Base-by-base conservation (phyloP, 371 early-diverging fungal species). In the Syncephalastrum monosporum region DNA sequence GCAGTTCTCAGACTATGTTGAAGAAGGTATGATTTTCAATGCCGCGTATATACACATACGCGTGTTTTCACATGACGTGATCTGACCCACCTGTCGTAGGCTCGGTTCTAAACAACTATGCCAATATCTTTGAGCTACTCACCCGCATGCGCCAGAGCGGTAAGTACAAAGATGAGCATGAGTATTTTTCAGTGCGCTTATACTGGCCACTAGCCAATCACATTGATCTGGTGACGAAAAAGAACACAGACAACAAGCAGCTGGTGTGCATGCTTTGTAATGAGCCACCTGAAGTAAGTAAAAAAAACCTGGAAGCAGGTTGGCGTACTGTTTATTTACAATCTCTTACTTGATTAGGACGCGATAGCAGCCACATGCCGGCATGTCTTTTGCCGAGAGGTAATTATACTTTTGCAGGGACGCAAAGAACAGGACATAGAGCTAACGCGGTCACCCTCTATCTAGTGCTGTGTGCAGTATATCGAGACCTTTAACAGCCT, bases 61-160 rank as follows among this genome's bases (percentile, higher is more conserved):
- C 17, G 10, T 5, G 0, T 2, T 38, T 13, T 1, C 29, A 16
- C 2, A 12, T 55, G 42, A 5, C 33, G n/a, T 49, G 7, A 50
- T 57, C 16, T 52, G n/a, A 23, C 50, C 16, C 16, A 12, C 19
- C 1, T 14, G 8, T 42, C 29, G 21, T 57, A 65, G 65, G 69
- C 13, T 92, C 97, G 1, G 92, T 97, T 2, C 75, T 94, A 47
- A 96, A 94, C 68, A 91, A 97, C 67, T 99, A 97, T 64, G 96
- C 96, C 47, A 89, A 94, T 62, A 95, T 97, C 56, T 90, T 91
- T 67, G 91, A 91, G 66, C 64, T 91, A 41, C 65, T 91, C 42
- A 90, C 84, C 14, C 83, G 83, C 50, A 89, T 90, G 90, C 76
- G 79, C n/a, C 75, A 75, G 56, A 67, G 79, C 41, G 65, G 70